Conservation (phyloP, 2,329 filamentous ascomycete genomes). For the Phyllosticta capitalensis region DNA sequence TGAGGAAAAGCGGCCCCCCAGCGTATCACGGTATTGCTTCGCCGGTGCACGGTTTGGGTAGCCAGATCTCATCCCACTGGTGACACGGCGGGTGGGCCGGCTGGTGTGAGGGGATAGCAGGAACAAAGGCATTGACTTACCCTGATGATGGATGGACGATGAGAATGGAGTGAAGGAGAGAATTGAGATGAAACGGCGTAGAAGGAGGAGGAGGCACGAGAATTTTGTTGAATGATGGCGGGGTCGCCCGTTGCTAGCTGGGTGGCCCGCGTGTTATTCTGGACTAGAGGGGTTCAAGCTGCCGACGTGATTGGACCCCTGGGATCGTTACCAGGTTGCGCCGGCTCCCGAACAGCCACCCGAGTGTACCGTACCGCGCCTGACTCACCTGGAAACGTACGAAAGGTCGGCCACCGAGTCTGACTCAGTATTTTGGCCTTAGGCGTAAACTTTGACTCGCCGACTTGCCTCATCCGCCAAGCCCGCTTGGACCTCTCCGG, state of each 20-base stretch:
- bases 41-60: conserved; percentile 10
- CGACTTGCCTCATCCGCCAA: background rate
- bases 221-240: conserved; percentile 11
- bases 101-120: background rate
- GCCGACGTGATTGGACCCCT: background rate
- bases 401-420: too few relatives aligned
- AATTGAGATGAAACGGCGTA: background rate
- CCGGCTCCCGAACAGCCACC: background rate
- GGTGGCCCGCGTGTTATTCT: background rate
- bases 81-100: conserved; percentile 1
- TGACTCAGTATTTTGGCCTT: background rate
- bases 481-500: background rate
- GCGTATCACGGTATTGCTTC: conserved; percentile 6
- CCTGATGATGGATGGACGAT: background rate
- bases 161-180: background rate
- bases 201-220: background rate
- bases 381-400: too few relatives aligned
- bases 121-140: conserved; percentile 4
- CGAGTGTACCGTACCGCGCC: background rate
- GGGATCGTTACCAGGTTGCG: background rate
- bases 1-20: conserved; percentile 9
- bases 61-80: conserved; percentile 9
- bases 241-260: background rate
- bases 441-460: background rate
- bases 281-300: background rate